Conservation (phyloP, 148 eudicot genomes). For the Heliosperma pusillum region DNA sequence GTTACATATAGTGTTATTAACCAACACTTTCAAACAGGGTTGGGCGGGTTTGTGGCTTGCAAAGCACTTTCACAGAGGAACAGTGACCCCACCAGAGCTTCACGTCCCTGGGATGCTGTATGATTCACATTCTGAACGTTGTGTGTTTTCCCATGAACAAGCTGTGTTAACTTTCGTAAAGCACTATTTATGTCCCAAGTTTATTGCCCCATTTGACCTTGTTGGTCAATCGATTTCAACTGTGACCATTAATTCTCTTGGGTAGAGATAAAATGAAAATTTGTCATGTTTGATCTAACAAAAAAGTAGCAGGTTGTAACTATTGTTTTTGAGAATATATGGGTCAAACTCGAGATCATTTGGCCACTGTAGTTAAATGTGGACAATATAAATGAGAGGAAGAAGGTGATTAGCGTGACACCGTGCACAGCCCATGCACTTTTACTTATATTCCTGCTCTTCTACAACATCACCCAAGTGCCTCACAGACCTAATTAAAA, state of each 20-base stretch:
- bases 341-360: neutral
- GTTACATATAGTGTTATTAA: neutral
- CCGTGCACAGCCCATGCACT: neutral
- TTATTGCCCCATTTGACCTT: neutral
- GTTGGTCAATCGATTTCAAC: neutral
- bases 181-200: neutral
- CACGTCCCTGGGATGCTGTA: slow-evolving; percentile 97
- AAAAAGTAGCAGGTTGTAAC: neutral
- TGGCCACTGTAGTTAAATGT: neutral
- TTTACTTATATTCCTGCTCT: neutral
- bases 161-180: neutral
- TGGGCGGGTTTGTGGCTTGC: slow-evolving; percentile 96
- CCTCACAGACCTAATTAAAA: neutral
- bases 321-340: neutral
- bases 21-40: slow-evolving; percentile 43
- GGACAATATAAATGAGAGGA: neutral
- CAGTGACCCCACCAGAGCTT: slow-evolving; percentile 83
- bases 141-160: neutral
- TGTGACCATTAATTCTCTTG: neutral
- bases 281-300: neutral
- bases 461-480: neutral
- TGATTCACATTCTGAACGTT: slow-evolving; percentile 11
- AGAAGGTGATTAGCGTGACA: neutral
- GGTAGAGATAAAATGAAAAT: neutral
- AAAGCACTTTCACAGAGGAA: slow-evolving; percentile 90